A percentile compares a stretch with the other conserved stretches of the same genome.
phyloP scores from a whole-genome alignment of 2,329 filamentous ascomycete genomes.

The Curvularia lunata region DNA sequence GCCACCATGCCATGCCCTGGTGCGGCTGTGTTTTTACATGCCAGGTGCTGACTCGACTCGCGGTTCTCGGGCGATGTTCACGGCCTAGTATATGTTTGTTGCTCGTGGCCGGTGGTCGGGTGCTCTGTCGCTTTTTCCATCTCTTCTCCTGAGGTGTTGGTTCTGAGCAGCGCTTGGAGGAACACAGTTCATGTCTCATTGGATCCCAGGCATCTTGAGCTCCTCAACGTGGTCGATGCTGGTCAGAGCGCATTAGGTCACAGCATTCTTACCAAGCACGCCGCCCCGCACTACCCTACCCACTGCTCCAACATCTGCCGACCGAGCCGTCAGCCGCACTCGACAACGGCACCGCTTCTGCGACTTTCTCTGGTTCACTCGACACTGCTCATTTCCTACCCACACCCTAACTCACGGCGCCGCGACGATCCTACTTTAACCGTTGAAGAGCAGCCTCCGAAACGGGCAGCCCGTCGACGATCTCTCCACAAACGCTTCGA shows the following conservation, averaged over 20 bases:
- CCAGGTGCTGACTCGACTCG: background rate
- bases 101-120: background rate
- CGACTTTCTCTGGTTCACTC: slow-evolving; percentile 13
- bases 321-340: slow-evolving; percentile 24
- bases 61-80: background rate
- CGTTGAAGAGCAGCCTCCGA: slow-evolving; percentile 3
- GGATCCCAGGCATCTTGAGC: slow-evolving; percentile 4
- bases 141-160: background rate
- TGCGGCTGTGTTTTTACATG: background rate
- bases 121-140: background rate
- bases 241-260: slow-evolving; percentile 12
- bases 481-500: slow-evolving; percentile 11
- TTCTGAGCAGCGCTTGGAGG: background rate
- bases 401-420: background rate
- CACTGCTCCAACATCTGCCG: slow-evolving; percentile 14
- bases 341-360: slow-evolving; percentile 5
- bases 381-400: slow-evolving; percentile 7
- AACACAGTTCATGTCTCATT: background rate
- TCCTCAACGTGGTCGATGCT: slow-evolving; percentile 8
- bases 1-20: background rate
- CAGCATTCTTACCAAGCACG: slow-evolving; percentile 20
- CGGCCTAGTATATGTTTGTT: background rate
- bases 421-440: slow-evolving; percentile 6
- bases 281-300: slow-evolving; percentile 23
- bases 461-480: slow-evolving; percentile 10